Evolutionary conservation across 768 basidiomycete species (phyloP), one percentile per base, ranked within the genome.

Genomic region (Omphalotus guepiniiformis): DNA sequence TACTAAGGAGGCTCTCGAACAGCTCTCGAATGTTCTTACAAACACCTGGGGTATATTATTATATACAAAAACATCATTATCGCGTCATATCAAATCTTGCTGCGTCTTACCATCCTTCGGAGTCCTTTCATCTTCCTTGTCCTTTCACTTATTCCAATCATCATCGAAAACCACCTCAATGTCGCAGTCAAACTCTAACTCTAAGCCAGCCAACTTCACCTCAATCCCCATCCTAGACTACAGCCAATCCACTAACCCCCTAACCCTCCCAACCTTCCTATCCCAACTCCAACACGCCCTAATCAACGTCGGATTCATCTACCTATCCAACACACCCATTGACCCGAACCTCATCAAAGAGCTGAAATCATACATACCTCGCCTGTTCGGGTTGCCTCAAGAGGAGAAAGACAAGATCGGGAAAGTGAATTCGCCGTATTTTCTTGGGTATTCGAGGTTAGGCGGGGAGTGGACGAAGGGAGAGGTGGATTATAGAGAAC

Each of bases 301-400:
- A 54, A 64, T 78, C 58, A 69, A 75, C 26, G 75, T 79, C 55
- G 79, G 78, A 21, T 80, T 80, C 53, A 66, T 79, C 47, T 80
- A 80, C 57, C 63, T 80, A 28, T 58, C 69, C 38, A 72, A 80
- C 50, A 63, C 74, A 18, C 70, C 75, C 3, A 66, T 80, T 12
- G 59, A 67, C 4, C 55, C 55, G 27, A 55, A 60, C 1, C 59
- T 69, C 46, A 51, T 75, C 48, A 65, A 72, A 29, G 55, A 62
- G n/a, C 59, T 80, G 25, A 58, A 72, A 48, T 62, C 52, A 13
- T 73, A 71, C 47, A 67, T 71, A 3, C 79, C 80, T 2, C 63
- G 63, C 19, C 62, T 80, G 38, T 80, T 80, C 48, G 71, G 56
- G 26, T 65, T 80, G 18, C 73, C 78, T 0, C 69, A 72, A 48